Evolutionary conservation across 768 basidiomycete genomes (phyloP).

Genomic region (Hemileccinum rubropunctum): DNA sequence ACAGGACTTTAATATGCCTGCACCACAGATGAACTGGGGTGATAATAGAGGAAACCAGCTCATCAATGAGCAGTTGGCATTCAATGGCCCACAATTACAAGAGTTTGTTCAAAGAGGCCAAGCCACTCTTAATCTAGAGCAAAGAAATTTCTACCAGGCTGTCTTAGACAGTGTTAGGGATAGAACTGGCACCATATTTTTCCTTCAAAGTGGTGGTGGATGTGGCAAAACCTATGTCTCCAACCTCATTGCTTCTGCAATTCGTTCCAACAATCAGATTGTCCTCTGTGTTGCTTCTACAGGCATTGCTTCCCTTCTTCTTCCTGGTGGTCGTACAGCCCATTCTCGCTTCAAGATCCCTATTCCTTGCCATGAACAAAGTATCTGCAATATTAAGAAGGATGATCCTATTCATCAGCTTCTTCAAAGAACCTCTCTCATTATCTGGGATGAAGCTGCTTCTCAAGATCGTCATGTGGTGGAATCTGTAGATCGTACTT

Average conservation of each 20-base stretch:
- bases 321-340: slow-evolving; percentile 43
- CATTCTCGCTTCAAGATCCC: slow-evolving; percentile 51
- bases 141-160: too few species aligned
- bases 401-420: slow-evolving; percentile 31
- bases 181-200: too few species aligned
- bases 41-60: too few species aligned
- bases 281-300: background rate
- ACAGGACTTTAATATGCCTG: too few species aligned
- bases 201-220: too few species aligned
- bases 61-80: too few species aligned
- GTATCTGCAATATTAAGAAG: slow-evolving; percentile 36
- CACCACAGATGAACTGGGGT: too few species aligned
- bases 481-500: slow-evolving; percentile 41
- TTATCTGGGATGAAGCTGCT: slow-evolving; percentile 25
- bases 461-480: slow-evolving; percentile 21
- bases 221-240: background rate
- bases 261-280: background rate
- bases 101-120: too few species aligned
- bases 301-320: slow-evolving; percentile 25
- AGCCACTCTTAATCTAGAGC: too few species aligned
- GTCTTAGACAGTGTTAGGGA: too few species aligned
- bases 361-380: slow-evolving; percentile 30
- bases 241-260: background rate
- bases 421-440: slow-evolving; percentile 28
- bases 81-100: too few species aligned